Evolutionary conservation across 1,284 basidiomycete genomes (phyloP), one percentile per base, ranked within the genome.

Genomic region (Apiotrichum gracile): DNA sequence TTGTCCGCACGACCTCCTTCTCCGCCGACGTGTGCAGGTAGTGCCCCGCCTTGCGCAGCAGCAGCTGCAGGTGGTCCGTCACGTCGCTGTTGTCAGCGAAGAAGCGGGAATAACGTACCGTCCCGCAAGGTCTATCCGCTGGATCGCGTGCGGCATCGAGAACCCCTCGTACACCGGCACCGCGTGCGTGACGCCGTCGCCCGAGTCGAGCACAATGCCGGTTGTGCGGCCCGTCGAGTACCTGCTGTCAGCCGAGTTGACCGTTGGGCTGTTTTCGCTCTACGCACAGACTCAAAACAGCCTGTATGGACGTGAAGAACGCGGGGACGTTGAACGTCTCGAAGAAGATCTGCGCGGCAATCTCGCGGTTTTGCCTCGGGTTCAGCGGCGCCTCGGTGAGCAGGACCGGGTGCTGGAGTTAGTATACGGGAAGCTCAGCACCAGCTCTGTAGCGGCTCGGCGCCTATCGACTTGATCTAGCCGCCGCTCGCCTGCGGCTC

Each of bases 321-420:
- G 96, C 96, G 21, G 96, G 96, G 19, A 98, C 96, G 73, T 99
- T 99, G 83, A 97, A 97, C 4, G 93, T 97, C 70, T 97, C 93
- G 75, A 97, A 97, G 77, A 97, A 96, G 78, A 97, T 94, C 75
- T 97, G 92, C 9, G 93, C 93, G 19, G 93, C 91, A 45, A 91
- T 81, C 72, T 97, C 93, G 60, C 93, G 84, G 76, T 97, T 97
- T 68, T 85, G 86, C 63, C 91, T 83, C 56, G 93, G 93, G 74
- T 97, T 97, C 52, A 97, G 78, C 3, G 93, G 93, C 41, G 92
- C 92, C 78, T 97, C 92, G 17, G 92, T 96, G 51, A 97, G 78
- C 52, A 96, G 78, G 29, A 98, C 96, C 33, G 96, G 94, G 75
- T 98, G 94, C 91, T 97, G 65, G 1, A 4, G 43, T 58, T 25